phyloP scores from a whole-genome alignment of 139 green algal species.

The Ettlia oleoabundans region DNA sequence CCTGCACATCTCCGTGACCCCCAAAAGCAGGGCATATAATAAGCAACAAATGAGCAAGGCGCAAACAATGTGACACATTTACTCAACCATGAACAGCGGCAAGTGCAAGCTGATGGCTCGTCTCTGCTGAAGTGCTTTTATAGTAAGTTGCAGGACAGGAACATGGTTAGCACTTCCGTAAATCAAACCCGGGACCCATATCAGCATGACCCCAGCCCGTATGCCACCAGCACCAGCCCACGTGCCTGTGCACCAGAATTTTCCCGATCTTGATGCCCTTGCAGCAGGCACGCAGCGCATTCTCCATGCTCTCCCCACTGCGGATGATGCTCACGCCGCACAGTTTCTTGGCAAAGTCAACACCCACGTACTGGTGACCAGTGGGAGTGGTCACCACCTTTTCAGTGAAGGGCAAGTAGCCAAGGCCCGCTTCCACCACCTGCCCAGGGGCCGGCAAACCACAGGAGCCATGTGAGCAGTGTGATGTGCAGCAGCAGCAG shows the following conservation, averaged over 20 bases:
- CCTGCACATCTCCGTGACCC: no score
- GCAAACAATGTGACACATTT: no score
- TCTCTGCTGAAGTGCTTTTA: no score
- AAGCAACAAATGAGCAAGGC: no score
- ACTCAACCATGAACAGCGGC: not conserved
- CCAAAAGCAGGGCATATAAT: no score
- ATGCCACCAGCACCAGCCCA: not conserved
- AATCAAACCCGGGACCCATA: no score
- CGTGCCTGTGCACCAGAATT: conserved; percentile 88
- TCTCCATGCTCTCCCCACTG: conserved; percentile 96
- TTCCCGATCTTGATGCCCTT: conserved; percentile 99
- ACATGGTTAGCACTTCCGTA: no score
- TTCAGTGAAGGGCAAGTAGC: conserved; percentile 94
- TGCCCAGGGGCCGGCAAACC: not conserved
- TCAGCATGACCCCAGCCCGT: no score
- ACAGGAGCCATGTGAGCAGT: not conserved
- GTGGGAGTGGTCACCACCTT: conserved; percentile 90
- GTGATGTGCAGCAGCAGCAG: not conserved
- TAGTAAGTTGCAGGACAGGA: no score
- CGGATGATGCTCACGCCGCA: conserved; percentile 97
- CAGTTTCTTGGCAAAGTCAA: conserved; percentile 95
- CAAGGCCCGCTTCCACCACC: conserved; percentile 89
- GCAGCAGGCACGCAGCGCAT: conserved; percentile 95
- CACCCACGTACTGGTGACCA: conserved; percentile 88
- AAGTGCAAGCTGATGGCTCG: no score